phyloP scores from a whole-genome alignment of 2,329 filamentous ascomycete genomes.

The Ascochyta lentis region DNA sequence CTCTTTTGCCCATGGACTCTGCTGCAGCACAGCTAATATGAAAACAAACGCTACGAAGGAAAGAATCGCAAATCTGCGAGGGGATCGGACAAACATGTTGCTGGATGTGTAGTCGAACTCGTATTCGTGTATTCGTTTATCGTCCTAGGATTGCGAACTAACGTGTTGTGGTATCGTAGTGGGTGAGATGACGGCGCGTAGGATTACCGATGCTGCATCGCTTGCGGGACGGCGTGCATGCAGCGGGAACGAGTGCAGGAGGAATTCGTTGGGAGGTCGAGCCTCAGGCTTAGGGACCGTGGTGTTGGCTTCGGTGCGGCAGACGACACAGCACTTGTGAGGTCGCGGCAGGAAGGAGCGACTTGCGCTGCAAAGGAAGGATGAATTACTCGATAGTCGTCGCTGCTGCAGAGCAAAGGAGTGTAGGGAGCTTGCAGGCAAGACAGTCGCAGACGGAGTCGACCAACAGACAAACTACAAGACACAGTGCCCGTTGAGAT shows the following conservation, averaged over 20 bases:
- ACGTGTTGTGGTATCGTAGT: conserved; percentile 24
- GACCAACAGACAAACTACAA: background rate
- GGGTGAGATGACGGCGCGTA: conserved; percentile 18
- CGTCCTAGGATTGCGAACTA: conserved; percentile 23
- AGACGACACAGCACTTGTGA: conserved; percentile 13
- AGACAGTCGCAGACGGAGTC: conserved; percentile 9
- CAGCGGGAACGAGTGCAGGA: conserved; percentile 14
- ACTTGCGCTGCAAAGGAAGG: conserved; percentile 6
- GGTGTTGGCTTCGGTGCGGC: background rate
- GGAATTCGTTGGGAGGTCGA: conserved; percentile 1
- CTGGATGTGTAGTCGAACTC: conserved; percentile 21
- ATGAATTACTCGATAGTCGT: conserved; percentile 7
- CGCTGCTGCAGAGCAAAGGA: conserved; percentile 5
- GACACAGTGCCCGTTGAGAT: background rate
- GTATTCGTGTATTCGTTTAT: conserved; percentile 27
- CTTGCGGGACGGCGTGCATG: conserved; percentile 11
- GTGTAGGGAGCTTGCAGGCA: background rate
- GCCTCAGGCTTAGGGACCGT: conserved; percentile 19
- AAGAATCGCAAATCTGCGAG: conserved; percentile 48
- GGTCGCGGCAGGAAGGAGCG: conserved; percentile 1
- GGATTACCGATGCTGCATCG: conserved; percentile 33
- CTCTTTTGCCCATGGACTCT: conserved; percentile 37
- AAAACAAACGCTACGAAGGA: conserved; percentile 45
- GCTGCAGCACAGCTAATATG: conserved; percentile 36
- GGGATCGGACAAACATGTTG: conserved; percentile 46